A percentile compares a stretch with the other conserved stretches of the same genome.
Conservation (phyloP, 495 filamentous ascomycete species). For the Penicillium ochrochloron region DNA sequence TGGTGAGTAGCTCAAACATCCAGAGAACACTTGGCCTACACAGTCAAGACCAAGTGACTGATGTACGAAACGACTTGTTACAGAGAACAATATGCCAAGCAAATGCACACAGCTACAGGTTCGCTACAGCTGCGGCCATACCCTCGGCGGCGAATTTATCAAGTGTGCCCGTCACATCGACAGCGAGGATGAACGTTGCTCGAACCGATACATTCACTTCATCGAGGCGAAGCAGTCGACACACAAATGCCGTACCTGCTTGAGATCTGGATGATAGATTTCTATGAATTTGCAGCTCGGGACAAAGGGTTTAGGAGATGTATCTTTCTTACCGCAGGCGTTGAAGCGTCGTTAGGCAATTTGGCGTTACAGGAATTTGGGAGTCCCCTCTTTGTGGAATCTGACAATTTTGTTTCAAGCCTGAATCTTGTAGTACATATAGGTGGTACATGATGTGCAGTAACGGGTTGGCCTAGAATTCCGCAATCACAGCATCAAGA, state of each 20-base stretch:
- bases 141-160: slow-evolving; percentile 27
- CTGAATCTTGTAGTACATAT: neutral
- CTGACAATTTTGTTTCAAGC: neutral
- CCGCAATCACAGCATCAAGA: slow-evolving; percentile 57
- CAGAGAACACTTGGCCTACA: neutral
- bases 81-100: neutral
- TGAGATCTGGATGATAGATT: slow-evolving; percentile 7
- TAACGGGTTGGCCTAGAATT: slow-evolving; percentile 28
- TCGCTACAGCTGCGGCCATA: slow-evolving; percentile 29
- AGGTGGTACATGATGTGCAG: neutral
- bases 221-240: slow-evolving; percentile 25
- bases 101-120: slow-evolving; percentile 27
- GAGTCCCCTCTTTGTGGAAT: neutral
- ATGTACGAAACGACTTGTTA: neutral
- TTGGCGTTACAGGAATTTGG: neutral
- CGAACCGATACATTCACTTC: slow-evolving; percentile 8
- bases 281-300: neutral
- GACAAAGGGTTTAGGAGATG: neutral
- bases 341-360: neutral
- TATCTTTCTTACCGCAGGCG: neutral
- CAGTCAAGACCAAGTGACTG: neutral
- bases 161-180: slow-evolving; percentile 25
- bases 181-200: slow-evolving; percentile 27
- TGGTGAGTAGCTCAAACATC: neutral
- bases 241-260: slow-evolving; percentile 29